Evolutionary conservation across 768 basidiomycete genomes (phyloP).

Genomic region (Saitozyma podzolica): DNA sequence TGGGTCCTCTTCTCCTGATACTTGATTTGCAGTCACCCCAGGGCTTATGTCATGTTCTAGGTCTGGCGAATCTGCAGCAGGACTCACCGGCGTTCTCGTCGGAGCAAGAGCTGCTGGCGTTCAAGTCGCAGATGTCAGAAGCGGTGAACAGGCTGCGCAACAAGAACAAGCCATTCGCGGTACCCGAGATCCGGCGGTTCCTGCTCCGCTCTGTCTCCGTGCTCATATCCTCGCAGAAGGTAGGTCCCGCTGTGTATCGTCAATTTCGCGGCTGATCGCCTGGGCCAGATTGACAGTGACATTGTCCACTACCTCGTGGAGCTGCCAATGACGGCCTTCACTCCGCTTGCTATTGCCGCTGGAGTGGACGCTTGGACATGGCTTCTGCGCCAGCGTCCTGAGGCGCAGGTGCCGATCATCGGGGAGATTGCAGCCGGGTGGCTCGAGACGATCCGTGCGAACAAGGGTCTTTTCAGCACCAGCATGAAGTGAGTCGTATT

Average conservation of each 20-base stretch:
- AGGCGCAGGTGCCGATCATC: slow-evolving; percentile 78
- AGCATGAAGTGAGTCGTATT: slow-evolving; percentile 67
- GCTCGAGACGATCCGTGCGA: slow-evolving; percentile 73
- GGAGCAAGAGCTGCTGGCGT: slow-evolving; percentile 62
- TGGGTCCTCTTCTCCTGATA: slow-evolving; percentile 6
- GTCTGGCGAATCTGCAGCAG: slow-evolving; percentile 63
- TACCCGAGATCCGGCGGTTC: slow-evolving; percentile 79
- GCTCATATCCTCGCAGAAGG: slow-evolving; percentile 63
- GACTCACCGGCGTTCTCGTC: slow-evolving; percentile 65
- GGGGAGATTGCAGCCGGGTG: slow-evolving; percentile 83
- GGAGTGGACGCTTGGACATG: slow-evolving; percentile 96
- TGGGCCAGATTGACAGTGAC: slow-evolving; percentile 72
- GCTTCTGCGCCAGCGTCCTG: slow-evolving; percentile 83
- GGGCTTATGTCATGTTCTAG: slow-evolving; percentile 50
- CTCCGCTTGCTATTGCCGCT: slow-evolving; percentile 77
- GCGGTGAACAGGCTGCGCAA: slow-evolving; percentile 68
- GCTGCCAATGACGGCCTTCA: slow-evolving; percentile 85
- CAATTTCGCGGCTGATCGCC: slow-evolving; percentile 8
- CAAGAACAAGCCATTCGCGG: slow-evolving; percentile 71
- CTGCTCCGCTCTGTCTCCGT: slow-evolving; percentile 83
- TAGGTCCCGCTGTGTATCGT: slow-evolving; percentile 55
- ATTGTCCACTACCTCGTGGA: slow-evolving; percentile 82
- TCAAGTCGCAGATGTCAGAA: slow-evolving; percentile 68
- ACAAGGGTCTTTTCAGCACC: slow-evolving; percentile 79
- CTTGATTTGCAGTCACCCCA: not conserved